Base-by-base conservation (phyloP, 805 yeast species). In the Starmerella kuoi region DNA sequence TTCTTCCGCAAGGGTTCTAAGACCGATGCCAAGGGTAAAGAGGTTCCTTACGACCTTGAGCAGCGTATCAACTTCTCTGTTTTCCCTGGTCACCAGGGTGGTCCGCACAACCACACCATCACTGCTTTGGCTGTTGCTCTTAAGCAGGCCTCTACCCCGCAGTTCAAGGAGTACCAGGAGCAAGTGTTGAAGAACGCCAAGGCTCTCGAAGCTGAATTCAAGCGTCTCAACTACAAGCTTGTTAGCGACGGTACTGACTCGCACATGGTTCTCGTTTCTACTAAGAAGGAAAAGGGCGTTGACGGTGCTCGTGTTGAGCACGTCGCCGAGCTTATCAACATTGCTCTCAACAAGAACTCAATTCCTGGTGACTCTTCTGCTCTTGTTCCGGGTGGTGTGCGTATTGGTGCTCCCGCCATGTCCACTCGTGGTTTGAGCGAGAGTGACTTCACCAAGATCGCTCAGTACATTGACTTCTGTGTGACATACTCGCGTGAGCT, bases 71-170 rank as follows among this genome's bases (percentile, higher is more conserved):
- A 91, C 74, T 91, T 91, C 66, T 86, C 96, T 8, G 98, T 91
- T 42, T 91, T 91, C 88, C 98, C 98, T 58, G 98, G 95, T 54
- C 98, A 91, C 68, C 98, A 91, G 72, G 98, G 98, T 72, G 98
- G 98, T 63, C 98, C 98, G 57, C 97, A 91, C 69, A 91, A 91
- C 73, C 98, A 91, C 70, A 91, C 98, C 54, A 91, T 91, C 62
- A 80, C 96, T 55, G 98, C 97, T 27, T 69, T 91, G 58, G 96
- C 97, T 15, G 91, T 87, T 51, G 97, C 98, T 40, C 76, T 91
- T 62, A 86, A 86, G 64, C 98, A 91, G 70, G 93, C 95, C 47
- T 72, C 76, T 51, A 70, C 84, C 40, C 94, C 93, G 47, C 96
- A 87, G 65, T 91, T 79, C 69, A 81, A 75, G 63, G 81, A 75